These are phyloP conservation scores for Lagerstroemia speciosa DNA, from an alignment of 345 rosid species.

Conservation along the genomic window DNA sequence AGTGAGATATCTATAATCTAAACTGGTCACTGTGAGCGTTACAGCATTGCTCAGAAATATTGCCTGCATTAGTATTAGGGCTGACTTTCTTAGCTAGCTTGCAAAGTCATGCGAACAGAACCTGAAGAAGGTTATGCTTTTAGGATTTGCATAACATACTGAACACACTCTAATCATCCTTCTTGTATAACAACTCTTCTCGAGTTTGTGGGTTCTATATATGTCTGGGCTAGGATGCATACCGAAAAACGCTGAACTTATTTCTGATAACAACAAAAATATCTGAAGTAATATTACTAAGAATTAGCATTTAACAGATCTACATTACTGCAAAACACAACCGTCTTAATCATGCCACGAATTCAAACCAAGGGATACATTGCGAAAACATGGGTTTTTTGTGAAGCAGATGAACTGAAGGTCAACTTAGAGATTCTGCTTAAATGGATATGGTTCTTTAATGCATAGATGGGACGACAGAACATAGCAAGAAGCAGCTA, in stretches of 20 bases:
- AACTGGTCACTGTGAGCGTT: not conserved
- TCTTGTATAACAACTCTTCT: not conserved
- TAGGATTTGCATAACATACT: not conserved
- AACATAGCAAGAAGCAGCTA: constrained; percentile 1
- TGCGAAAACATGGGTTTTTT: not conserved
- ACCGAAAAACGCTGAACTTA: no score
- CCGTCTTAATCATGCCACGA: not conserved
- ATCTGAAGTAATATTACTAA: not conserved
- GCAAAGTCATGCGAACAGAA: not conserved
- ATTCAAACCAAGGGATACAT: not conserved
- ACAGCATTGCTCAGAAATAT: not conserved
- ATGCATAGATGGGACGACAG: not conserved
- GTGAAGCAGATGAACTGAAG: not conserved
- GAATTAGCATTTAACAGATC: not conserved
- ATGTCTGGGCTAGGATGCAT: not conserved
- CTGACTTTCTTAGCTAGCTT: not conserved
- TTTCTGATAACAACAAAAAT: not conserved
- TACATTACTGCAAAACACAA: not conserved
- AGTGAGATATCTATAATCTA: not conserved
- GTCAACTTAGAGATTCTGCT: not conserved
- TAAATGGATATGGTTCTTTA: not conserved
- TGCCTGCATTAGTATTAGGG: not conserved
- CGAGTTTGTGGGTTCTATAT: not conserved
- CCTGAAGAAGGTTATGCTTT: not conserved
- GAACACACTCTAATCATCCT: not conserved